Evolutionary conservation across 306 rosid genomes (phyloP).

Genomic region (Dalbergia cultrata): DNA sequence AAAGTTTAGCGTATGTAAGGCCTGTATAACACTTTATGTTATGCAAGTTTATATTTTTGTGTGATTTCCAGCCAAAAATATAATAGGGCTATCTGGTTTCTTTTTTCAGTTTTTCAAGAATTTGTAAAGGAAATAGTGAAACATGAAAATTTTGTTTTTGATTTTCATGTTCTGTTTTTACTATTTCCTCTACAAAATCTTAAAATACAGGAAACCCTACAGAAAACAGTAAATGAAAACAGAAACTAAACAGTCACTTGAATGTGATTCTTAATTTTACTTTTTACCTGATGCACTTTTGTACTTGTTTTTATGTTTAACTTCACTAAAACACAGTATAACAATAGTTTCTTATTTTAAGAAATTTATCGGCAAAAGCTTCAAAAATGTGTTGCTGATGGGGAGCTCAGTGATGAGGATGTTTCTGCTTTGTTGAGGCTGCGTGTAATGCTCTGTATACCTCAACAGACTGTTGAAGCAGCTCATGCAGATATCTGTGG

Average conservation of each 20-base stretch:
- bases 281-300: slow-evolving; percentile 21
- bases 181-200: too few species aligned
- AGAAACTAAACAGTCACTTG: not conserved
- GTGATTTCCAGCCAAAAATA: not conserved
- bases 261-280: slow-evolving; percentile 23
- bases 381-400: slow-evolving; percentile 92
- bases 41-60: slow-evolving; percentile 19
- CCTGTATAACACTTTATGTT: slow-evolving; percentile 18
- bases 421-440: slow-evolving; percentile 87
- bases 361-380: slow-evolving; percentile 98
- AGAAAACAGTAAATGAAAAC: too few species aligned
- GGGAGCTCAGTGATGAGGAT: slow-evolving; percentile 81
- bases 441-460: slow-evolving; percentile 92
- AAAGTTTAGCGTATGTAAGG: slow-evolving; percentile 24
- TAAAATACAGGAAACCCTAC: too few species aligned
- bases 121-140: too few species aligned
- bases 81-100: too few species aligned
- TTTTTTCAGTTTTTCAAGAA: too few species aligned
- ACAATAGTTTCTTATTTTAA: slow-evolving; percentile 45
- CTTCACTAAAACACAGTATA: slow-evolving; percentile 44
- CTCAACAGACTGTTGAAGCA: slow-evolving; percentile 88
- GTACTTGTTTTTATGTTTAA: slow-evolving; percentile 6
- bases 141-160: too few species aligned
- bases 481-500: slow-evolving; percentile 98
- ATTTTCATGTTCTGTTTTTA: too few species aligned